Base-by-base conservation (phyloP, 441 rosid genomes). In the Pelargonium fulgidum region DNA sequence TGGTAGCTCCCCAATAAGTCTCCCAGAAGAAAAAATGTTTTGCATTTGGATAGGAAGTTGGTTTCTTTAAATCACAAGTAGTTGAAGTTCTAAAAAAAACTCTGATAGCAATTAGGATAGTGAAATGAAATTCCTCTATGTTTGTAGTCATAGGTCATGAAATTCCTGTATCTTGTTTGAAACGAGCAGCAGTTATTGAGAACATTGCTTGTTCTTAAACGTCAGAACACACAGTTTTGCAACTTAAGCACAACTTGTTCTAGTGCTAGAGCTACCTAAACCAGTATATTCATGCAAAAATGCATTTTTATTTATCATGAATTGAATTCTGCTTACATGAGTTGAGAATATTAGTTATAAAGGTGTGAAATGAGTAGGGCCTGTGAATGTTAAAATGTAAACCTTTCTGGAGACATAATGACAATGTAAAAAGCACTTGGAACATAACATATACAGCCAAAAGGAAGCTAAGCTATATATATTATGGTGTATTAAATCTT, bases 351-450 rank as follows among this genome's bases (percentile, higher is more conserved):
- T 19, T 56, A 24, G 19, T 11, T 22, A 56, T 7, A 16, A 54
- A 10, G 61, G 61, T 54, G 61, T 56, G 62, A 56, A 56, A 5
- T 56, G 62, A 17, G 62, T 56, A 56, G 62, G 62, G 62, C 62
- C 62, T 56, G 62, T 56, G 19, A 56, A 19, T 56, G 62, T 56
- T 56, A 29, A 56, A 56, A 56, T 56, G 62, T 56, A 56, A 16
- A 56, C 62, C 22, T 56, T 56, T 16, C 62, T 19, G 26, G 62
- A 56, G 62, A 56, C 62, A 56, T 56, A 56, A 56, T 17, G 62
- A 56, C 62, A 56, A 56, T 56, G 29, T 24, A 24, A 24, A 16
- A 22, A 56, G 62, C 62, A 56, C 62, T 56, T 20, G 22, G 24
- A 56, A 56, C 2, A 56, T 56, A 56, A 56, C n/a, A 19, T 56